Percentiles rank a stretch among this genome's conserved stretches.
These are phyloP conservation scores for Talaromyces marneffei DNA, from an alignment of 2,329 filamentous ascomycete genomes.

Conservation along the genomic window DNA sequence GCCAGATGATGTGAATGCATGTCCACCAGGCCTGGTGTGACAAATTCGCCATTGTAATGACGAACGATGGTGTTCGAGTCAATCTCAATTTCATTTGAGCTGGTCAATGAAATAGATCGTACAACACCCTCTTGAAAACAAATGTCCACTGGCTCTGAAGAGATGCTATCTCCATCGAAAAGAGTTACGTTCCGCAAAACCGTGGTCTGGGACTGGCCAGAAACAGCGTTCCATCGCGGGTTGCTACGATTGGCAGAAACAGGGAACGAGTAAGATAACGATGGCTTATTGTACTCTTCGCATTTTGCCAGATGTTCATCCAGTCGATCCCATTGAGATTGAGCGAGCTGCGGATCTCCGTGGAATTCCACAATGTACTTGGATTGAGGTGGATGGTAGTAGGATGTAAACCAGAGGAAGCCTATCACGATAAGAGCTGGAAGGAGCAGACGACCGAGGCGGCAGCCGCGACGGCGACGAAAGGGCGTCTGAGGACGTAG, in stretches of 20 bases:
- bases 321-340: slow-evolving; percentile 13
- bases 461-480: slow-evolving; percentile 5
- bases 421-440: slow-evolving; percentile 5
- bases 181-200: slow-evolving; percentile 40
- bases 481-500: background rate
- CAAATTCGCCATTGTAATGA: slow-evolving; percentile 46
- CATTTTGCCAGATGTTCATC: slow-evolving; percentile 22
- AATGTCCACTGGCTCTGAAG: slow-evolving; percentile 33
- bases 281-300: slow-evolving; percentile 19
- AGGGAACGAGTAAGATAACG: slow-evolving; percentile 20
- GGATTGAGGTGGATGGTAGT: slow-evolving; percentile 7
- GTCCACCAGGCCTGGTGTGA: slow-evolving; percentile 64
- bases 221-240: slow-evolving; percentile 37
- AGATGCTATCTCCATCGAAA: slow-evolving; percentile 39
- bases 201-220: slow-evolving; percentile 34
- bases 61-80: slow-evolving; percentile 8
- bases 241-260: slow-evolving; percentile 25
- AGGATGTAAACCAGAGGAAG: slow-evolving; percentile 11
- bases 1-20: slow-evolving; percentile 66
- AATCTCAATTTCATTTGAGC: background rate
- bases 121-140: slow-evolving; percentile 37
- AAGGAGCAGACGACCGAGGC: slow-evolving; percentile 8
- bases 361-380: slow-evolving; percentile 14
- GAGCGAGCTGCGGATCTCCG: slow-evolving; percentile 9
- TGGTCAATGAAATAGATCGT: slow-evolving; percentile 30